These are phyloP conservation scores for Lactifluus rugatus DNA, from an alignment of 768 basidiomycete genomes.

Conservation along the genomic window DNA sequence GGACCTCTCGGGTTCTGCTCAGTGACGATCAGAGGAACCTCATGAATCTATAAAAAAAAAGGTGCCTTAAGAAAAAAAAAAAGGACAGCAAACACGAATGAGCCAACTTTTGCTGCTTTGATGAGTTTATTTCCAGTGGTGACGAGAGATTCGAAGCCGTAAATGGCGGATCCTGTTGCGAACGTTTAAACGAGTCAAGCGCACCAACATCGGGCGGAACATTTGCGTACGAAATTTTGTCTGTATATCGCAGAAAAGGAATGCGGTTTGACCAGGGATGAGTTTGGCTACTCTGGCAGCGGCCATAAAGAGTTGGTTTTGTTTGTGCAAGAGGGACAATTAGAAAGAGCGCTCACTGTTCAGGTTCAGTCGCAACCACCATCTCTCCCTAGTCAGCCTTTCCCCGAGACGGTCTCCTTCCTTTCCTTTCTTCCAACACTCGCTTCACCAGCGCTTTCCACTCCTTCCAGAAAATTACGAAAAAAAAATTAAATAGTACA, in stretches of 20 bases:
- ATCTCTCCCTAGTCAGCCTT: conserved; percentile 17
- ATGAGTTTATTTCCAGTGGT: conserved; percentile 67
- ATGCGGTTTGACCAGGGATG: conserved; percentile 36
- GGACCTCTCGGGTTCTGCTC: conserved; percentile 77
- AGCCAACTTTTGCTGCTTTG: conserved; percentile 54
- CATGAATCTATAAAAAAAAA: conserved; percentile 37
- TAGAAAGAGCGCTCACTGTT: background rate
- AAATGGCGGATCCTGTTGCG: conserved; percentile 40
- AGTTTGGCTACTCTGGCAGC: conserved; percentile 24
- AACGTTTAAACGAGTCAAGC: no score
- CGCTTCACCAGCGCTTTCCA: conserved; percentile 29
- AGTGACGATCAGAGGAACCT: conserved; percentile 67
- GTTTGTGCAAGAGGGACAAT: no score
- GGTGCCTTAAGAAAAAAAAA: background rate
- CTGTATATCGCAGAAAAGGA: conserved; percentile 84
- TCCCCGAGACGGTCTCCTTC: conserved; percentile 27
- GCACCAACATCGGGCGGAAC: no score
- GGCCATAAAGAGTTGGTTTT: background rate
- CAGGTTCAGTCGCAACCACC: conserved; percentile 24
- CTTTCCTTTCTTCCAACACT: conserved; percentile 28
- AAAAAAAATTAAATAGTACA: background rate
- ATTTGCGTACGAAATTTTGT: conserved; percentile 51
- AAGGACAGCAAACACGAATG: no score
- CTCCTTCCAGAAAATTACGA: conserved; percentile 27
- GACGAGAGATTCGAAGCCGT: conserved; percentile 63